These are phyloP conservation scores for Quercus bicolor DNA, from an alignment of 306 rosid genomes.

Conservation along the genomic window DNA sequence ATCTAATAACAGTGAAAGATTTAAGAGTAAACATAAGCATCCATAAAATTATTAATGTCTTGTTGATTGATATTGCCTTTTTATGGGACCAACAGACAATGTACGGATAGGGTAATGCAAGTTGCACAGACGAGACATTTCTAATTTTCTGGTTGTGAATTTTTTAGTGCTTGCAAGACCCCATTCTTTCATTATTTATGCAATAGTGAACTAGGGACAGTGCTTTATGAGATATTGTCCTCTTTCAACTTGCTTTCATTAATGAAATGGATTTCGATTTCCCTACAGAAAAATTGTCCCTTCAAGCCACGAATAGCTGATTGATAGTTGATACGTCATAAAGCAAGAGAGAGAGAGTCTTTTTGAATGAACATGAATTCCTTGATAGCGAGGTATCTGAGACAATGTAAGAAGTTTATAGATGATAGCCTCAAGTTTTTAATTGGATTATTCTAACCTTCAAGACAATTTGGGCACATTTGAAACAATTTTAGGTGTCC, in stretches of 20 bases:
- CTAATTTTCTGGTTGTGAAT: conserved; percentile 17
- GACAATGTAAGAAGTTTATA: too few relatives aligned
- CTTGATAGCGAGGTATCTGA: too few relatives aligned
- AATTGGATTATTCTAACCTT: too few relatives aligned
- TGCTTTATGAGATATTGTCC: conserved; percentile 28
- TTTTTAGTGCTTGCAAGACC: conserved; percentile 26
- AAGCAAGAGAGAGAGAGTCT: too few relatives aligned
- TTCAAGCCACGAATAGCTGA: conserved; percentile 3
- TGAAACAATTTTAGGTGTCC: too few relatives aligned
- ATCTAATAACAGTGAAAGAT: too few relatives aligned
- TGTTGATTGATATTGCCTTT: conserved; percentile 21
- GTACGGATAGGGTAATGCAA: conserved; percentile 19
- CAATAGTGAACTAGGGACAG: conserved; percentile 14
- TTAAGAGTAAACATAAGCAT: too few relatives aligned
- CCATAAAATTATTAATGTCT: conserved; percentile 4
- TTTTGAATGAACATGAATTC: too few relatives aligned
- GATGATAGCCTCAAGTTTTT: too few relatives aligned
- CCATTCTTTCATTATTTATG: conserved; percentile 22
- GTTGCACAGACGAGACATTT: conserved; percentile 15
- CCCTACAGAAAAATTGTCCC: conserved; percentile 10
- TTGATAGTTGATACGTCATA: not conserved
- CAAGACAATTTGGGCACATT: too few relatives aligned
- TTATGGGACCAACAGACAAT: conserved; percentile 27
- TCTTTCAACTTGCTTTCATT: conserved; percentile 13
- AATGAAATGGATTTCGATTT: conserved; percentile 9